Evolutionary conservation across 192 early-diverging fungal genomes (phyloP).

Genomic region (Backusella mclennaniae): DNA sequence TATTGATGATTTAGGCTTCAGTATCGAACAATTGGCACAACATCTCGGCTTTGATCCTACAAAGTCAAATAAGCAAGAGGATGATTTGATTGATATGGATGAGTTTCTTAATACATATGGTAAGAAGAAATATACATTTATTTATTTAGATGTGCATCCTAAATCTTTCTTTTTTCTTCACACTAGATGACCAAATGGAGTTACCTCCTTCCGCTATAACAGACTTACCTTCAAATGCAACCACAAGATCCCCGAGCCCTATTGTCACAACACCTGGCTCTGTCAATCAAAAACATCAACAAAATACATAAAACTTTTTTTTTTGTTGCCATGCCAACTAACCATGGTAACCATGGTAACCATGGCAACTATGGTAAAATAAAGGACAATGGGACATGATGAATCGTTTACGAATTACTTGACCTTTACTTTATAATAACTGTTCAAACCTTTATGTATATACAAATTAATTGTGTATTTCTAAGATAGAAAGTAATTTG

Average conservation of each 20-base stretch:
- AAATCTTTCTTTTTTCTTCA: too few species aligned
- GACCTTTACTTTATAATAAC: too few species aligned
- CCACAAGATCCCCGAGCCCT: slow-evolving; percentile 1
- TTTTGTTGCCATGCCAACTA: too few species aligned
- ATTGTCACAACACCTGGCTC: slow-evolving; percentile 1
- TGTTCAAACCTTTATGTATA: not conserved
- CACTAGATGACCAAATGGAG: not conserved
- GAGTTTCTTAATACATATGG: slow-evolving; percentile 33
- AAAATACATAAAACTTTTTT: not conserved
- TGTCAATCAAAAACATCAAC: not conserved
- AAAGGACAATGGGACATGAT: too few species aligned
- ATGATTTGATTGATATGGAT: slow-evolving; percentile 35
- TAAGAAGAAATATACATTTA: not conserved
- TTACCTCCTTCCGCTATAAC: not conserved
- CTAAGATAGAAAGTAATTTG: too few species aligned
- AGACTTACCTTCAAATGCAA: not conserved
- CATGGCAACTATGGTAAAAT: too few species aligned
- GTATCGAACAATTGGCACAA: slow-evolving; percentile 19
- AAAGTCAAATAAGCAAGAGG: not conserved
- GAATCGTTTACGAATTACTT: too few species aligned
- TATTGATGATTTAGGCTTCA: slow-evolving; percentile 25
- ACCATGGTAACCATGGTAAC: too few species aligned
- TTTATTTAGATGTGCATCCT: too few species aligned
- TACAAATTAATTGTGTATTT: not conserved
- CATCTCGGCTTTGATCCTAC: slow-evolving; percentile 33